Evolutionary conservation across 1,284 basidiomycete species (phyloP).

Genomic region (Retiboletus flavoniger): DNA sequence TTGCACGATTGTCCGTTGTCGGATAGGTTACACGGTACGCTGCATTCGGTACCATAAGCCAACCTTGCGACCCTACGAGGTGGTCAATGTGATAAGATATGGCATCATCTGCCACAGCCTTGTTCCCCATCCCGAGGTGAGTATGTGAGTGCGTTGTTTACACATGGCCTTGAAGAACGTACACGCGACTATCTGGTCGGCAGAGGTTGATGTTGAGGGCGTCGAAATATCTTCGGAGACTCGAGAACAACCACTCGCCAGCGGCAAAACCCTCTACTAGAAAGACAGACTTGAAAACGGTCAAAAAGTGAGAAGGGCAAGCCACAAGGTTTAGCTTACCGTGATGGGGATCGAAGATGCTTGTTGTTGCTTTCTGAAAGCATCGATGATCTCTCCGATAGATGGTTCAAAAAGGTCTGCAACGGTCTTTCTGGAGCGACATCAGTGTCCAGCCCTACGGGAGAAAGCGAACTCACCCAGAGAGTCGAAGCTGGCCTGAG

Average conservation of each 20-base stretch:
- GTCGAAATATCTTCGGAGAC: slow-evolving; percentile 37
- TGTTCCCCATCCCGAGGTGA: slow-evolving; percentile 41
- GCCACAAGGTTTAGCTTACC: slow-evolving; percentile 22
- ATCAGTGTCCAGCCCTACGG: background rate
- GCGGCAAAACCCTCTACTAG: slow-evolving; percentile 51
- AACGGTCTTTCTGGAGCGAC: slow-evolving; percentile 37
- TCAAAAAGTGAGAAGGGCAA: background rate
- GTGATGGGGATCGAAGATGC: slow-evolving; percentile 35
- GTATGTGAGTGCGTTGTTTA: slow-evolving; percentile 9
- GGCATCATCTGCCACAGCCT: slow-evolving; percentile 57
- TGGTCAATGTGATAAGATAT: slow-evolving; percentile 53
- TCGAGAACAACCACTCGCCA: slow-evolving; percentile 47
- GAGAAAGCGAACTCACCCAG: slow-evolving; percentile 34
- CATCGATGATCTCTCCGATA: slow-evolving; percentile 40
- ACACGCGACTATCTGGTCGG: slow-evolving; percentile 43
- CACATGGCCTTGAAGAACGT: slow-evolving; percentile 18
- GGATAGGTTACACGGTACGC: slow-evolving; percentile 27
- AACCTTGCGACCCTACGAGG: slow-evolving; percentile 48
- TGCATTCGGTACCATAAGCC: slow-evolving; percentile 43
- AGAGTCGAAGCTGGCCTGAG: slow-evolving; percentile 45
- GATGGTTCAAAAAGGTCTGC: slow-evolving; percentile 49
- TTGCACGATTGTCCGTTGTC: slow-evolving; percentile 41
- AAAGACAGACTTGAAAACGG: slow-evolving; percentile 32
- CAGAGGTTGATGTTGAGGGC: slow-evolving; percentile 31
- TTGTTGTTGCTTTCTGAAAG: slow-evolving; percentile 38